Percentiles rank a stretch among this genome's conserved stretches.
Conservation (phyloP, 306 rosid genomes). For the Boehmeria nivea region DNA sequence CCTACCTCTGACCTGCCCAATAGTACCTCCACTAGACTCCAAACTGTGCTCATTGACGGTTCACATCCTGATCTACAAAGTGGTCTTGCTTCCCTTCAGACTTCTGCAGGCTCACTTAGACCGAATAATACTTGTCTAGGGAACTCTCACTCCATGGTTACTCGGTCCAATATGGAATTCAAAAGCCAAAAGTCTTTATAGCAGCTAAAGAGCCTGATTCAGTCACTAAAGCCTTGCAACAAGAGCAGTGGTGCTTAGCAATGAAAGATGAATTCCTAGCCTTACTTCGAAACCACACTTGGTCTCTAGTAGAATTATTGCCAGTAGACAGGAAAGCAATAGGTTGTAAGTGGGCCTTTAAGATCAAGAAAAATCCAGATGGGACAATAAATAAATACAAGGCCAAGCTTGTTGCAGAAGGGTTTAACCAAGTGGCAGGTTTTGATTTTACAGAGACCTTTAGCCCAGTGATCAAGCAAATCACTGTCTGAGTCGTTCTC, state of each 20-base stretch:
- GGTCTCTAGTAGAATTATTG: neutral
- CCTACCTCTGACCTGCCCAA: too few species aligned
- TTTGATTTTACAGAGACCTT: neutral
- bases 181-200: neutral
- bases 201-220: neutral
- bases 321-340: neutral
- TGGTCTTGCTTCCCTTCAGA: too few species aligned
- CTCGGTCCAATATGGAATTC: neutral
- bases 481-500: neutral
- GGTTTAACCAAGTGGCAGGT: neutral
- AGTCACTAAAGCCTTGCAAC: neutral
- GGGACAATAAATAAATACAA: neutral
- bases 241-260: neutral
- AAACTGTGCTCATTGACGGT: too few species aligned
- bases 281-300: neutral
- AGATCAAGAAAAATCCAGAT: neutral
- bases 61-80: too few species aligned
- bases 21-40: too few species aligned
- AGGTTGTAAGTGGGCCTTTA: neutral
- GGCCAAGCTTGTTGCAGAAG: neutral
- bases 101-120: too few species aligned
- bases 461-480: neutral
- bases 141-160: too few species aligned
- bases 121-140: too few species aligned
- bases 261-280: neutral